Base-by-base conservation (phyloP, 2,329 filamentous ascomycete genomes). In the Fusarium paranaense region DNA sequence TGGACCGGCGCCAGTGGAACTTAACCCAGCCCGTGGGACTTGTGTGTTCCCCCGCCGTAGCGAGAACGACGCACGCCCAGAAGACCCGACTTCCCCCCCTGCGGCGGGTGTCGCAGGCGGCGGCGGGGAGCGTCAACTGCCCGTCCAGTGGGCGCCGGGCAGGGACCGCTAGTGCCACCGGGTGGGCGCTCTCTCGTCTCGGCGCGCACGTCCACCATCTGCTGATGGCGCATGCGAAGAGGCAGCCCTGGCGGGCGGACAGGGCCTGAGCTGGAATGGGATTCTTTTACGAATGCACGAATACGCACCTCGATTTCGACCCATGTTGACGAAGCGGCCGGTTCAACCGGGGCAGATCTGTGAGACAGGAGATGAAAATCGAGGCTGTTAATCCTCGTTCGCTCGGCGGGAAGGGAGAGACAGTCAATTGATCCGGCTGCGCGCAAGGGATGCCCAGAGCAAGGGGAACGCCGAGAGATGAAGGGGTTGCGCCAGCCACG, bases 231-330 rank as follows among this genome's bases (percentile, higher is more conserved):
- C 56, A 73, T 62, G 56, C 58, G 52, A 66, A 67, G 60, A 64
- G 20, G 42, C 42, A 47, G 45, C 45, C 45, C 45, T 27, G 45
- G 20, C 22, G 42, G 42, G 42, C 42, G 42, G 42, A 47, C 65
- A 70, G 37, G 67, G 47, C 68, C 67, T 50, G 64, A 64, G 64
- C 69, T 74, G 76, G 76, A 76, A 77, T 78, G 76, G 59, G 42
- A 70, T 50, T 50, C 3, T 50, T 50, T 65, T 65, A 75, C 64
- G 33, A 69, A 71, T 65, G 66, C 61, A 73, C 54, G 72, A 77
- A 71, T 75, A 88, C 87, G 80, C 83, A 89, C 87, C 87, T 82
- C 87, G 85, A 87, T 86, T 88, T 78, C 87, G 86, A 79, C 82
- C 87, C 87, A 89, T 89, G 74, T 83, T 87, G 72, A 67, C 67